Evolutionary conservation across 495 filamentous ascomycete species (phyloP).

Genomic region (Penicillium ucsense): DNA sequence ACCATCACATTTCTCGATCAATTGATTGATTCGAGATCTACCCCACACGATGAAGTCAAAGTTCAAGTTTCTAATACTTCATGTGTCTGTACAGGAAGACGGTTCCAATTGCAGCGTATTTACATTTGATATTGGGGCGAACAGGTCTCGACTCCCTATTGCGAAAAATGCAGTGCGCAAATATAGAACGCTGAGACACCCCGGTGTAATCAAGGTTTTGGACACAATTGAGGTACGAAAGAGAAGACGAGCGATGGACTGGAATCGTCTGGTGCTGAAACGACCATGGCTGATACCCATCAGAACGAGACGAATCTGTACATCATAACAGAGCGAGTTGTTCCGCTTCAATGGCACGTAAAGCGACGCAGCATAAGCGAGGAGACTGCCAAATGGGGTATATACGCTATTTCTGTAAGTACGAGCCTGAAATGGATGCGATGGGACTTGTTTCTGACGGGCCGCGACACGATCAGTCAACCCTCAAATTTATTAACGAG

Average conservation of each 20-base stretch:
- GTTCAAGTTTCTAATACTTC: not conserved
- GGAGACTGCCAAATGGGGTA: constrained; percentile 92
- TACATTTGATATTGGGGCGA: constrained; percentile 75
- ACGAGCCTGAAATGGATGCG: not conserved
- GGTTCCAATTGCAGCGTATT: constrained; percentile 91
- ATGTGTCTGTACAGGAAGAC: constrained; percentile 57
- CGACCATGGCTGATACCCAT: not conserved
- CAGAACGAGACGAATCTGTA: constrained; percentile 90
- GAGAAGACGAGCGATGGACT: not conserved
- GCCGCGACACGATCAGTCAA: constrained; percentile 45
- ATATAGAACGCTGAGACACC: constrained; percentile 82
- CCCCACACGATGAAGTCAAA: not conserved
- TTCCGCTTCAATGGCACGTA: constrained; percentile 76
- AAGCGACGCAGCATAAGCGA: constrained; percentile 72
- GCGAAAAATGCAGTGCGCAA: constrained; percentile 91
- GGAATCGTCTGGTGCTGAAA: not conserved
- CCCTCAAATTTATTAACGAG: constrained; percentile 89
- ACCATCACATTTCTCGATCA: not conserved
- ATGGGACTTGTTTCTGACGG: not conserved
- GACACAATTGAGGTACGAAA: constrained; percentile 79
- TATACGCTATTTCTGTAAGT: constrained; percentile 71
- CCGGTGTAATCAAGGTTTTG: constrained; percentile 83
- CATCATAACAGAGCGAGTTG: constrained; percentile 85
- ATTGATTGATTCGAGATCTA: not conserved
- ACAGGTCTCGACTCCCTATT: constrained; percentile 70